Conservation (phyloP, 1,139 yeast species). For the Candida buenavistaensis region DNA sequence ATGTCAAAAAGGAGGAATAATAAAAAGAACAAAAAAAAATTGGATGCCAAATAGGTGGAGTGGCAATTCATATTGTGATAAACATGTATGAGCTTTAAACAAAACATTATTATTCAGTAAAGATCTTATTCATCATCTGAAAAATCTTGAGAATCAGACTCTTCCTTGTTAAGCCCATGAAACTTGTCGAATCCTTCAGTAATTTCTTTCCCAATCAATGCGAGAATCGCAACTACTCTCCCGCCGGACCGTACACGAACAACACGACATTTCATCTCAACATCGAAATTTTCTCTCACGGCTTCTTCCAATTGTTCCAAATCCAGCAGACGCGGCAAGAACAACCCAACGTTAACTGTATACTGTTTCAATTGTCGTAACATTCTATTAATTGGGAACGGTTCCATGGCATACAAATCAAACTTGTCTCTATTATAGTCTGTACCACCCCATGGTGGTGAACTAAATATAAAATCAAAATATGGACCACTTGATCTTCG, state of each 20-base stretch:
- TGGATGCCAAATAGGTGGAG: not conserved
- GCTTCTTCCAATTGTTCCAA: conserved; percentile 54
- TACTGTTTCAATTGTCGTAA: conserved; percentile 42
- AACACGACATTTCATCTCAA: conserved; percentile 45
- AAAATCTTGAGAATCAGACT: too few relatives aligned
- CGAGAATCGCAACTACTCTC: conserved; percentile 54
- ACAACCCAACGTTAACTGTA: conserved; percentile 59
- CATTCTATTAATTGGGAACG: conserved; percentile 50
- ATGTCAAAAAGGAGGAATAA: too few relatives aligned
- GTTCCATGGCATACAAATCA: conserved; percentile 45
- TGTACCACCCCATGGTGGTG: conserved; percentile 99
- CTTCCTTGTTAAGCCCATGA: conserved; percentile 9
- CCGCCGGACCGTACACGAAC: conserved; percentile 45
- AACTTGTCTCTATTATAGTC: conserved; percentile 51
- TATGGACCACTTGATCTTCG: conserved; percentile 13
- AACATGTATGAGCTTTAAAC: too few relatives aligned
- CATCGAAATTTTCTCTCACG: conserved; percentile 48
- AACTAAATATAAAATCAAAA: conserved; percentile 70
- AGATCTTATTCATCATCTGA: conserved; percentile 1
- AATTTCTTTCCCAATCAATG: conserved; percentile 52
- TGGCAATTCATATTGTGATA: too few relatives aligned
- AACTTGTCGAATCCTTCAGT: conserved; percentile 11
- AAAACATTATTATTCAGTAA: too few relatives aligned
- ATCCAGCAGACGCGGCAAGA: conserved; percentile 73
- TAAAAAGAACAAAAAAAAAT: not conserved